Conservation (phyloP, 371 early-diverging fungal genomes). For the Apophysomyces ossiformis region DNA sequence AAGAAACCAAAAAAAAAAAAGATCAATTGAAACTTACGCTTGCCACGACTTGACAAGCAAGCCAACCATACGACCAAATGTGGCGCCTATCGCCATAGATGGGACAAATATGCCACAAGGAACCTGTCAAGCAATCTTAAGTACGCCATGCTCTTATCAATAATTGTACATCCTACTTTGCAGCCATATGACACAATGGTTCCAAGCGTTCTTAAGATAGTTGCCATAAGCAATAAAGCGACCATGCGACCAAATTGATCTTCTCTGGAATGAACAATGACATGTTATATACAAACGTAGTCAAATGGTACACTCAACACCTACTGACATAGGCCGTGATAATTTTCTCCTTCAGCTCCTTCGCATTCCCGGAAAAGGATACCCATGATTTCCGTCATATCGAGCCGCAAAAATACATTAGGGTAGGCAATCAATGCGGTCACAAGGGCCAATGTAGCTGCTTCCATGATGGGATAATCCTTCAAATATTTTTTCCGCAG, state of each 20-base stretch:
- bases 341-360: conserved; percentile 56
- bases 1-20: too few relatives aligned
- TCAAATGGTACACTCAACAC: conserved; percentile 15
- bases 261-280: conserved; percentile 14
- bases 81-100: conserved; percentile 94
- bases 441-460: conserved; percentile 69
- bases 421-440: conserved; percentile 80
- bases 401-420: conserved; percentile 80
- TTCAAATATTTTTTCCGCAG: conserved; percentile 70
- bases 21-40: conserved; percentile 24
- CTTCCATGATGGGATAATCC: conserved; percentile 75
- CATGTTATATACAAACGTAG: not conserved
- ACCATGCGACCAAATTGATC: conserved; percentile 52
- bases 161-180: conserved; percentile 35
- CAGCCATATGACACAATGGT: conserved; percentile 81
- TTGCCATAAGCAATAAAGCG: conserved; percentile 62
- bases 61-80: conserved; percentile 91
- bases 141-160: not conserved
- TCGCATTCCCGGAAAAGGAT: conserved; percentile 89
- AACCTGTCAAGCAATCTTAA: conserved; percentile 37
- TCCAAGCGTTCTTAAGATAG: conserved; percentile 66
- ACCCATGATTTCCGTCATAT: conserved; percentile 87
- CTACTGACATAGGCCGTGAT: conserved; percentile 70
- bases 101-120: conserved; percentile 97
- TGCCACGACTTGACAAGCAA: conserved; percentile 73